Conservation (phyloP, 495 filamentous ascomycete genomes). For the Daldinia bambusicola region DNA sequence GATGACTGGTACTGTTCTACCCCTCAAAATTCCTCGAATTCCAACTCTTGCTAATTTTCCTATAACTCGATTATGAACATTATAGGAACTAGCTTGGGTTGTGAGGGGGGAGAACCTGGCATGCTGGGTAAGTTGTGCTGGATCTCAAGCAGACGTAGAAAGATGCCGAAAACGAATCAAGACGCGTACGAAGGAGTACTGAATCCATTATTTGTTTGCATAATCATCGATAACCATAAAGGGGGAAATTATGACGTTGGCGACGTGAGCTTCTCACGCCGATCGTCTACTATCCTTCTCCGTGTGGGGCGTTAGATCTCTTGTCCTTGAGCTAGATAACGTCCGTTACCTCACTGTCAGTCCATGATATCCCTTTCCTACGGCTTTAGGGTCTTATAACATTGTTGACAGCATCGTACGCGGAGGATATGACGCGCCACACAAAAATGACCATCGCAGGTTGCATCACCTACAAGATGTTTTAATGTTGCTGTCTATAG, state of each 20-base stretch:
- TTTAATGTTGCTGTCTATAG: background rate
- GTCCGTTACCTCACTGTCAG: background rate
- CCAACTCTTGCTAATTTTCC: background rate
- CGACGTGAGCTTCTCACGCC: background rate
- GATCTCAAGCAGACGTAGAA: background rate
- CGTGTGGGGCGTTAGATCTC: background rate
- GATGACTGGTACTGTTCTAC: background rate
- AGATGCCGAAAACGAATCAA: background rate
- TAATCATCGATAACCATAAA: background rate
- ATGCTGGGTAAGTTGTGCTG: background rate
- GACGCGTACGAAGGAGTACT: background rate
- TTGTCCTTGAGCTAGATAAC: background rate
- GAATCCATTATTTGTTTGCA: background rate
- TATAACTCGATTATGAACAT: background rate
- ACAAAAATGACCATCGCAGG: background rate
- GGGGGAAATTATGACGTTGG: background rate
- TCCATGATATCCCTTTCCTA: background rate
- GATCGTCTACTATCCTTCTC: background rate
- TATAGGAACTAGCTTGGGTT: background rate
- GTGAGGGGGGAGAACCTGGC: background rate
- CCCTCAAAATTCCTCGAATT: background rate
- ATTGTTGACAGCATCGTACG: background rate
- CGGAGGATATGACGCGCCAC: background rate
- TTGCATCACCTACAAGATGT: background rate
- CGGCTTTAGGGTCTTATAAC: background rate